Conservation (phyloP, 148 eudicot genomes). For the Camellia japonica region DNA sequence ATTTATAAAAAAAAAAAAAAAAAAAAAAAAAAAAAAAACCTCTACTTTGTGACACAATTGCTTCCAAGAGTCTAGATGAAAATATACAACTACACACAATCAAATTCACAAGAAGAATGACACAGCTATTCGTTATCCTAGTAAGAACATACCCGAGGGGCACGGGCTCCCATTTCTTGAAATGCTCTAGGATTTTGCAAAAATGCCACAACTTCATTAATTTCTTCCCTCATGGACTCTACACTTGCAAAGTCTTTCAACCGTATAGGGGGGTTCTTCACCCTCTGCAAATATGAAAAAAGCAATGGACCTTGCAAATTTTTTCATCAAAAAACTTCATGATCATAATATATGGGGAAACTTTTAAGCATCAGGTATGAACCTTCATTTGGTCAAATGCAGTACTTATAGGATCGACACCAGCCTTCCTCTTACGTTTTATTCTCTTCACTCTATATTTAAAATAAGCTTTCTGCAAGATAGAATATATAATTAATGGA, state of each 20-base stretch:
- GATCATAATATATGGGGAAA: not conserved
- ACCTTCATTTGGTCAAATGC: constrained; percentile 97
- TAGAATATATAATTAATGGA: constrained; percentile 13
- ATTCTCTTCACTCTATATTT: constrained; percentile 34
- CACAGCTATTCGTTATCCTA: not conserved
- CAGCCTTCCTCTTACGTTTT: constrained; percentile 52
- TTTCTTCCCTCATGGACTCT: constrained; percentile 87
- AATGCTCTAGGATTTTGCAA: constrained; percentile 83
- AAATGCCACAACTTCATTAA: constrained; percentile 89
- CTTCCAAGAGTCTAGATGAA: not conserved
- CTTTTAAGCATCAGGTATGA: constrained; percentile 14
- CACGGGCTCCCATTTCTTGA: constrained; percentile 94
- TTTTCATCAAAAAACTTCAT: not conserved
- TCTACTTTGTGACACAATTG: not conserved
- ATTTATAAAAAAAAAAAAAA: too few relatives aligned
- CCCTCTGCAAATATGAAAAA: constrained; percentile 48
- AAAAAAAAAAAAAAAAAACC: not conserved
- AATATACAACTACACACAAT: not conserved
- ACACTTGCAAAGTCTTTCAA: constrained; percentile 80
- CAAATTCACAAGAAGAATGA: not conserved
- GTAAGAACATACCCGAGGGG: constrained; percentile 72
- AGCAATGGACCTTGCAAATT: not conserved
- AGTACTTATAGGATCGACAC: constrained; percentile 76
- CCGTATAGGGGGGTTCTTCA: constrained; percentile 84
- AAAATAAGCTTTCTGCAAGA: constrained; percentile 58